Evolutionary conservation across 371 early-diverging fungal species (phyloP), one percentile per base, ranked within the genome.

Genomic region (Funneliformis caledonium): DNA sequence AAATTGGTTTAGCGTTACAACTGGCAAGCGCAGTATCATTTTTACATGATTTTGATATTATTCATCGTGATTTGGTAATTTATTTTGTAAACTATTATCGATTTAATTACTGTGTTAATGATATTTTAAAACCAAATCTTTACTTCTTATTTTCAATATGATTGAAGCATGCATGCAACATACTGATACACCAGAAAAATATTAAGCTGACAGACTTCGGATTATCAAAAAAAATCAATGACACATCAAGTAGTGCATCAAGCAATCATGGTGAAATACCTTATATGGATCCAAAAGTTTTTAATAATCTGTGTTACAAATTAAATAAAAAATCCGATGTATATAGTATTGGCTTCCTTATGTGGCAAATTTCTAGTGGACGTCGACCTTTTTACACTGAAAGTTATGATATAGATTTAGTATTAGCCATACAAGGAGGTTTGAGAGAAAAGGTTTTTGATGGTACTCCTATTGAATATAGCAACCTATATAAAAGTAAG

Each of bases 1-100:
- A 78, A 67, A 33, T 67, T n/a, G n/a, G 16, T 0, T 31, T 78
- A 52, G 68, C 43, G 6, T 26, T 16, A 12, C 60, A 78, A 26
- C 10, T 78, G 22, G 56, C 68, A 33, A 68, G 47, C 37, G 68
- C 68, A 12, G 19, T 78, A 45, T 10, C 10, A 9, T 50, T 19
- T 56, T 10, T 78, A 16, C 78, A 78, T 68, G 9, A 47, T 22
- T 19, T 52, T 67, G 78, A 68, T 65, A 64, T 78, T 22, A 14
- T 50, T 19, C 68, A 64, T 37, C 4, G 42, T 22, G 48, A 78
- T 33, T 19, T 78, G 78, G 78, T 78, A 26, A 26, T 26, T 26
- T 26, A 26, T 26, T 26, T 26, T 26, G 26, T 26, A 78, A 14
- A 7, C 4, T 56, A 26, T 26, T 26, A 67, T 64, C 4, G 2